These are phyloP conservation scores for Pelargonium citronellum DNA, from an alignment of 441 rosid genomes.

Conservation along the genomic window DNA sequence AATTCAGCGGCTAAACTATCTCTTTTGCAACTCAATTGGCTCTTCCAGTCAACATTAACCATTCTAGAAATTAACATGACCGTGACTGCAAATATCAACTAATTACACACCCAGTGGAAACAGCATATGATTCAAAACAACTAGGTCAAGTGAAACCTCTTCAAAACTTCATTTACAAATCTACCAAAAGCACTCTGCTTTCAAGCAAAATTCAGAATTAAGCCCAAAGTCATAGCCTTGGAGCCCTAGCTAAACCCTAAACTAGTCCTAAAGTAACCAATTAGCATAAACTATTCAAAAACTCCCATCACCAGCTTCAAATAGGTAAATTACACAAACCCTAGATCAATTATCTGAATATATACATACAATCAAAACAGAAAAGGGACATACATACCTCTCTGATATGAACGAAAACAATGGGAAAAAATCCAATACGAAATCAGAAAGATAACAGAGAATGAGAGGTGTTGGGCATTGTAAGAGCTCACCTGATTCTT, in stretches of 20 bases:
- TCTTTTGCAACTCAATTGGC: neutral
- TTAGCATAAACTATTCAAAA: neutral
- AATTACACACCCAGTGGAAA: neutral
- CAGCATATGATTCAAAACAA: neutral
- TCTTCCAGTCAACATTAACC: neutral
- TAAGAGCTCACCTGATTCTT: constrained; percentile 62
- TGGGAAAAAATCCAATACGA: neutral
- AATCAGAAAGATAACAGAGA: neutral
- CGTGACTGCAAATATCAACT: too few relatives aligned
- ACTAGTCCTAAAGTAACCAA: neutral
- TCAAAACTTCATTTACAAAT: neutral
- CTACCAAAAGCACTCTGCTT: neutral
- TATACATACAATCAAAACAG: neutral
- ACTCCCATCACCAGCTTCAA: neutral
- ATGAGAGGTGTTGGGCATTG: neutral
- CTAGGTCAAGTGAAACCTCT: neutral
- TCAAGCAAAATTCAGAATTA: neutral
- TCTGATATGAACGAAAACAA: neutral
- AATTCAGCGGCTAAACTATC: too few relatives aligned
- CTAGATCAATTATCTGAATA: neutral
- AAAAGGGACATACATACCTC: neutral
- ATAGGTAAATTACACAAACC: neutral
- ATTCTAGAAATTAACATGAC: too few relatives aligned
- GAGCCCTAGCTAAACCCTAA: neutral
- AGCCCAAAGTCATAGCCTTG: neutral